phyloP scores from a whole-genome alignment of 106 monocot genomes.

The Dendrobium huoshanense region DNA sequence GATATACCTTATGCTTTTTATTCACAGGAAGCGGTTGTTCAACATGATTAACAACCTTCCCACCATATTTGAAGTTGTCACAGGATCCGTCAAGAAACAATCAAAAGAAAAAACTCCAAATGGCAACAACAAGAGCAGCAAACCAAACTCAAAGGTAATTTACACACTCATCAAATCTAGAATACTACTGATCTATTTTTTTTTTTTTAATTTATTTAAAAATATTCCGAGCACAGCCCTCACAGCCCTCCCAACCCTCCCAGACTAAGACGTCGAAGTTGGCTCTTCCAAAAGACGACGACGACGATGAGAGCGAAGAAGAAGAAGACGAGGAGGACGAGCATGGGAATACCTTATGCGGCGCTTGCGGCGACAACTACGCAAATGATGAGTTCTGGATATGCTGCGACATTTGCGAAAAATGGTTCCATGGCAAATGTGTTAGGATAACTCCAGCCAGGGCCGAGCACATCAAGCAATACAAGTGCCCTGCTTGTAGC shows the following conservation, averaged over 20 bases:
- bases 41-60: conserved; percentile 72
- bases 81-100: conserved; percentile 51
- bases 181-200: not conserved
- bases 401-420: conserved; percentile 85
- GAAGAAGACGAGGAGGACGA: conserved; percentile 65
- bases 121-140: conserved; percentile 62
- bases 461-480: conserved; percentile 91
- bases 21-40: conserved; percentile 60
- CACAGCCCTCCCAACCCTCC: conserved; percentile 14
- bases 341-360: conserved; percentile 68
- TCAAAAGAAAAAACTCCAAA: conserved; percentile 66
- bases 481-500: conserved; percentile 89
- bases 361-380: conserved; percentile 68
- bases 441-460: conserved; percentile 78
- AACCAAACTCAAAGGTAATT: conserved; percentile 47
- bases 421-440: conserved; percentile 89
- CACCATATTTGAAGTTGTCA: conserved; percentile 73
- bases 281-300: conserved; percentile 40
- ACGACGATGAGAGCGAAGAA: conserved; percentile 35
- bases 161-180: too few relatives aligned
- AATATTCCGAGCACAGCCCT: not conserved
- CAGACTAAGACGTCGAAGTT: conserved; percentile 48
- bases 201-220: not conserved
- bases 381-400: conserved; percentile 89
- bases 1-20: not conserved